phyloP scores from a whole-genome alignment of 441 rosid species.

The Oxalis stricta region DNA sequence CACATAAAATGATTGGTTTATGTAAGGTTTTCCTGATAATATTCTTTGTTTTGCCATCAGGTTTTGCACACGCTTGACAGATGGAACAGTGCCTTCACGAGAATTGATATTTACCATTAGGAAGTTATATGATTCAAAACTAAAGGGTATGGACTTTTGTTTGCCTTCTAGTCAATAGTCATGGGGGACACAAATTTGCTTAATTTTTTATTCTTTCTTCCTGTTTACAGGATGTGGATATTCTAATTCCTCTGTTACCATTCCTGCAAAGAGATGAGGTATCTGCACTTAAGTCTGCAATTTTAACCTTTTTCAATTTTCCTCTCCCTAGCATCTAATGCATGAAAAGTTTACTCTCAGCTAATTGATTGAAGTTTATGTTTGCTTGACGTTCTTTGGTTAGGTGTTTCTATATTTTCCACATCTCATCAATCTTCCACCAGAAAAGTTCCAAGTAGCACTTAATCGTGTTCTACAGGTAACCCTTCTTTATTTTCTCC shows the following conservation, averaged over 20 bases:
- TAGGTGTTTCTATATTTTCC: slow-evolving; percentile 70
- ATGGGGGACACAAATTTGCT: slow-evolving; percentile 13
- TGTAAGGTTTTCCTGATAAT: slow-evolving; percentile 8
- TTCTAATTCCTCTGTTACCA: slow-evolving; percentile 76
- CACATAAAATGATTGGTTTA: no score
- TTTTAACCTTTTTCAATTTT: neutral
- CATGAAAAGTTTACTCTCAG: neutral
- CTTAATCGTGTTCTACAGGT: slow-evolving; percentile 76
- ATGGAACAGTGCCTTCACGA: slow-evolving; percentile 69
- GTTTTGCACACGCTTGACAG: slow-evolving; percentile 86
- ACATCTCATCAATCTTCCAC: slow-evolving; percentile 68
- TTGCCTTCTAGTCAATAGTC: slow-evolving; percentile 4
- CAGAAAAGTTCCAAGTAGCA: slow-evolving; percentile 73
- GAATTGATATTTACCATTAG: slow-evolving; percentile 64
- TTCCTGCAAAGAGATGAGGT: slow-evolving; percentile 90
- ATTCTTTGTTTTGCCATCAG: slow-evolving; percentile 24
- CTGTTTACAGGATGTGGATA: slow-evolving; percentile 74
- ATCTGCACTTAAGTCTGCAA: slow-evolving; percentile 7
- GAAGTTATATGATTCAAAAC: slow-evolving; percentile 77
- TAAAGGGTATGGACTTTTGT: slow-evolving; percentile 49
- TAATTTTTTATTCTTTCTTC: slow-evolving; percentile 16
- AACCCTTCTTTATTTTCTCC: slow-evolving; percentile 11
- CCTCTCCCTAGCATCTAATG: neutral
- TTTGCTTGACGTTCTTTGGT: slow-evolving; percentile 4
- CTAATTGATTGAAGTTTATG: neutral